Percentiles rank a stretch among this genome's conserved stretches.
Conservation (phyloP, 1,284 basidiomycete species). For the Boletus sp. region DNA sequence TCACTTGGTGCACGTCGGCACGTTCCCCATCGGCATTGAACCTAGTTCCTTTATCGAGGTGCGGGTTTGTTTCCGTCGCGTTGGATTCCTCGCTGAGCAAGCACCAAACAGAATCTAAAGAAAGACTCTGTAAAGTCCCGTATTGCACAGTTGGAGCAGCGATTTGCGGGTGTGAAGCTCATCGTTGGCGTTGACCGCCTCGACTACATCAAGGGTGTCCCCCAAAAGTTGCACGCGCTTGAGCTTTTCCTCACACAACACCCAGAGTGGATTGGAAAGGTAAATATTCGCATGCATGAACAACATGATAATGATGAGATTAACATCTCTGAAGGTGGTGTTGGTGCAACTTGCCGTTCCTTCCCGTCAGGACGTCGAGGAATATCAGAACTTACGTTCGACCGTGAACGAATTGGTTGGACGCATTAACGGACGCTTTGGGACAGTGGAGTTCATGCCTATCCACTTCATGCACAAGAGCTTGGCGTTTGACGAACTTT, state of each 20-base stretch:
- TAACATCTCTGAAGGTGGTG: constrained; percentile 62
- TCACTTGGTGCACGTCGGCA: constrained; percentile 93
- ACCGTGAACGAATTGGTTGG: constrained; percentile 98
- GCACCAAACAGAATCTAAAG: constrained; percentile 58
- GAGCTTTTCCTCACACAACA: constrained; percentile 96
- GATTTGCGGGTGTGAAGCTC: constrained; percentile 94
- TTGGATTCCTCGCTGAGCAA: constrained; percentile 4
- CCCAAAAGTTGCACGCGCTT: constrained; percentile 94
- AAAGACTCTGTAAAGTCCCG: constrained; percentile 78
- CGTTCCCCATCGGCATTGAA: constrained; percentile 98
- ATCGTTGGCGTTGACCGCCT: constrained; percentile 97
- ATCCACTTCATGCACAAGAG: constrained; percentile 99
- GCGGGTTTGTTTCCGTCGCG: constrained; percentile 15
- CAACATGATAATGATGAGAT: constrained; percentile 1
- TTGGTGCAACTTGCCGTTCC: constrained; percentile 96
- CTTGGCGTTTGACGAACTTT: constrained; percentile 90
- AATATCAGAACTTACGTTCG: constrained; percentile 95
- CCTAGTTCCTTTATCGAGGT: constrained; percentile 87
- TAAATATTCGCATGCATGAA: constrained; percentile 21
- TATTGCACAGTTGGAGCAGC: constrained; percentile 77
- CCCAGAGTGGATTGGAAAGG: constrained; percentile 99
- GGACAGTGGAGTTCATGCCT: constrained; percentile 98
- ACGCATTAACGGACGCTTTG: constrained; percentile 96
- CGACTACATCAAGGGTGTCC: constrained; percentile 99
- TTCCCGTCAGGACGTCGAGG: constrained; percentile 96